These are phyloP conservation scores for Carex parvula DNA, from an alignment of 176 grass and related monocot genomes.

Conservation along the genomic window DNA sequence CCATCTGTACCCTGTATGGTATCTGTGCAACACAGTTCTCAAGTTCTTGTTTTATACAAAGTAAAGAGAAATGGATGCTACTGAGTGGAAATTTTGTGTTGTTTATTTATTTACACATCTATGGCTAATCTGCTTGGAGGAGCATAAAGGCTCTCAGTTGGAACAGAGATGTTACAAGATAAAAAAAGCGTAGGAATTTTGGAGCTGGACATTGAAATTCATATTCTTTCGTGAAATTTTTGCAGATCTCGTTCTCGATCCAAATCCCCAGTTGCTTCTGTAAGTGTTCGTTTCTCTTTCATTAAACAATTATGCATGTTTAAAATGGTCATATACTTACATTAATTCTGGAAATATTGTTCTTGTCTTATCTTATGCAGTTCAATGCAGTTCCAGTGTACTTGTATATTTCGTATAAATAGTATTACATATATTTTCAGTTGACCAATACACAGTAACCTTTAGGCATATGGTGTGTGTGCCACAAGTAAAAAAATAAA, in stretches of 20 bases:
- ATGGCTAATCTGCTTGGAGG: conserved; percentile 22
- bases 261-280: conserved; percentile 19
- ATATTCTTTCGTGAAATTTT: conserved; percentile 19
- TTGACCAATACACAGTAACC: too few relatives aligned
- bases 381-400: too few relatives aligned
- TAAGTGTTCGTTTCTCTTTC: conserved; percentile 1
- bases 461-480: too few relatives aligned
- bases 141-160: conserved; percentile 7
- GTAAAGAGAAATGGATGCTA: not conserved
- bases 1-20: not conserved
- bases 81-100: not conserved
- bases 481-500: too few relatives aligned
- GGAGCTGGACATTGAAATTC: conserved; percentile 21
- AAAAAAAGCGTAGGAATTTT: conserved; percentile 2
- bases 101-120: not conserved
- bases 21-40: not conserved
- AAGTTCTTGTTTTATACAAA: not conserved
- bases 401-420: too few relatives aligned
- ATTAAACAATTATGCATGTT: not conserved
- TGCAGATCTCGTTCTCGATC: conserved; percentile 27
- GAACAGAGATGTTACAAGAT: not conserved
- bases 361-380: not conserved
- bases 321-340: not conserved
- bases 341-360: not conserved
- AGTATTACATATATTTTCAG: too few relatives aligned